Conservation (phyloP, 805 yeast genomes). For the Pachysolen tannophilus region DNA sequence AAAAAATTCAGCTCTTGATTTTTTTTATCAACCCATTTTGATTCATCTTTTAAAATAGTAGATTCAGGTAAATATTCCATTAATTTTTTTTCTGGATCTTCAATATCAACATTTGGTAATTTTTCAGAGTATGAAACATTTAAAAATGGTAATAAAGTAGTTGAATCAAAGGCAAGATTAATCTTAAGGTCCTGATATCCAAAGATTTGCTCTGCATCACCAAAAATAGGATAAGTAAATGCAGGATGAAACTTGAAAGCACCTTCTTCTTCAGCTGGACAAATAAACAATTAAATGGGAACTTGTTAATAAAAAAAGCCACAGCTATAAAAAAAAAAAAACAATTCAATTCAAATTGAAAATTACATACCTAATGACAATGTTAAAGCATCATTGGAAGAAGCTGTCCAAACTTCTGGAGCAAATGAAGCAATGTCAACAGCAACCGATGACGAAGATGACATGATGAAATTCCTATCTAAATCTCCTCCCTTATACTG, state of each 20-base stretch:
- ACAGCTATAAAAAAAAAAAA: background rate
- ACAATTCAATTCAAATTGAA: too few species aligned
- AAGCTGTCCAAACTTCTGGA: slow-evolving; percentile 69
- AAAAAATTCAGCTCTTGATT: slow-evolving; percentile 39
- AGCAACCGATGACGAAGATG: too few species aligned
- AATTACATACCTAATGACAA: slow-evolving; percentile 37
- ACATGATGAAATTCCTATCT: too few species aligned
- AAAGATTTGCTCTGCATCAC: slow-evolving; percentile 81
- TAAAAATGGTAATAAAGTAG: slow-evolving; percentile 66
- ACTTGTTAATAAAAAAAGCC: too few species aligned
- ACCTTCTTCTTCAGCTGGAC: slow-evolving; percentile 52
- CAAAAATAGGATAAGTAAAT: slow-evolving; percentile 91
- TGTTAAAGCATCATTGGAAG: slow-evolving; percentile 61
- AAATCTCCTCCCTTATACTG: too few species aligned
- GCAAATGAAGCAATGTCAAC: background rate
- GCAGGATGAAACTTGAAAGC: slow-evolving; percentile 63
- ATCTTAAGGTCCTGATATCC: slow-evolving; percentile 72
- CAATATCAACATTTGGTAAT: slow-evolving; percentile 44
- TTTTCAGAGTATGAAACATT: slow-evolving; percentile 48
- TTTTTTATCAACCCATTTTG: slow-evolving; percentile 53
- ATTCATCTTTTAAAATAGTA: slow-evolving; percentile 54
- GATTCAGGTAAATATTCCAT: slow-evolving; percentile 50
- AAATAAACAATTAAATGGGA: too few species aligned
- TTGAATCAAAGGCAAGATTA: slow-evolving; percentile 63
- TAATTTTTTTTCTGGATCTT: slow-evolving; percentile 50